These are phyloP conservation scores for Neodidymelliopsis sp. DNA, from an alignment of 2,329 filamentous ascomycete genomes.

Conservation along the genomic window DNA sequence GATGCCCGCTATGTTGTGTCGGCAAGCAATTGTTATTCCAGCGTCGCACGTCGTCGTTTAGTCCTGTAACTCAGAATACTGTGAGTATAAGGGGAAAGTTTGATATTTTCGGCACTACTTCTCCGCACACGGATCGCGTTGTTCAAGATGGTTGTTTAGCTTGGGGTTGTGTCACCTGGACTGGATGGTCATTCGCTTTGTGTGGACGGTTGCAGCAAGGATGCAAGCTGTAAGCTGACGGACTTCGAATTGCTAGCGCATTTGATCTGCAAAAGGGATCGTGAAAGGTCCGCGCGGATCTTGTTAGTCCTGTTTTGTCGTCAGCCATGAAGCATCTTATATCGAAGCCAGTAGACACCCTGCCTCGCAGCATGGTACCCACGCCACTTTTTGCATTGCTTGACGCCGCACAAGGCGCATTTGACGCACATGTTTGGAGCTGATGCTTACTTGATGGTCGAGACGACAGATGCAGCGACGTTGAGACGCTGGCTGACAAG, in stretches of 20 bases:
- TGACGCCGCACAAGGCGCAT: conserved; percentile 9
- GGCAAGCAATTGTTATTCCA: conserved; percentile 17
- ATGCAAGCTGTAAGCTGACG: conserved; percentile 48
- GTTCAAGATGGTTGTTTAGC: conserved; percentile 39
- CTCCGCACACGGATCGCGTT: conserved; percentile 12
- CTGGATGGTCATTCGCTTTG: conserved; percentile 49
- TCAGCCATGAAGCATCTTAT: conserved; percentile 34
- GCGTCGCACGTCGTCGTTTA: conserved; percentile 21
- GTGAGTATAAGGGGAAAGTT: conserved; percentile 26
- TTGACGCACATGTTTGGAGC: conserved; percentile 10
- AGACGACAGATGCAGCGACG: conserved; percentile 21
- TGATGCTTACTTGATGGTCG: conserved; percentile 31
- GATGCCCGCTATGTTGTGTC: conserved; percentile 16
- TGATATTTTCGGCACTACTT: background rate
- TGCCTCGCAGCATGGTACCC: conserved; percentile 7
- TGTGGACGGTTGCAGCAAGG: conserved; percentile 41
- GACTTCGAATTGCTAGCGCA: conserved; percentile 44
- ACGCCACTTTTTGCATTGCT: conserved; percentile 4
- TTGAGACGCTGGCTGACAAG: conserved; percentile 25
- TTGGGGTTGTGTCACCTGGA: conserved; percentile 43
- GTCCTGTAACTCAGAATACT: conserved; percentile 11
- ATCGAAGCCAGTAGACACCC: conserved; percentile 6
- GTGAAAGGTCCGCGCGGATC: conserved; percentile 39
- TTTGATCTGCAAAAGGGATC: conserved; percentile 44
- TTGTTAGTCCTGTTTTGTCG: conserved; percentile 38